Evolutionary conservation across 106 monocot species (phyloP).

Genomic region (Dendrobium nobile): DNA sequence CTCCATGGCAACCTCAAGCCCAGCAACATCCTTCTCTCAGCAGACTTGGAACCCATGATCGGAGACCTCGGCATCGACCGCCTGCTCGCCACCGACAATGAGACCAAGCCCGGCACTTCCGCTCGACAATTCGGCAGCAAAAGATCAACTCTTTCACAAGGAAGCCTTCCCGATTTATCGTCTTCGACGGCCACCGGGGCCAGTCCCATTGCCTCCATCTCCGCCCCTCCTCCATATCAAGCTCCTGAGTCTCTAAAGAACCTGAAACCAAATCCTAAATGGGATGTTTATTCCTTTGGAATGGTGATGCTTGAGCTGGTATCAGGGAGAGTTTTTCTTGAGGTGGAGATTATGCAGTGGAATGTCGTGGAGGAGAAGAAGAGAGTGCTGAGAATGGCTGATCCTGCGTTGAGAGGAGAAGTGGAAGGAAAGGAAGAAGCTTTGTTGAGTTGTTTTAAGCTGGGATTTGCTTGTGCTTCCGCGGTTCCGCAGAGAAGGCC

Average conservation of each 20-base stretch:
- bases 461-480: constrained; percentile 71
- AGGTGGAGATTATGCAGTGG: constrained; percentile 69
- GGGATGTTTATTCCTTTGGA: constrained; percentile 92
- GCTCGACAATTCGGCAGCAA: constrained; percentile 82
- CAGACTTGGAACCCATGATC: constrained; percentile 65
- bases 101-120: constrained; percentile 35
- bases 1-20: constrained; percentile 93
- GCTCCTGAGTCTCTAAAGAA: constrained; percentile 83
- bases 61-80: constrained; percentile 81
- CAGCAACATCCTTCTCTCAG: constrained; percentile 65
- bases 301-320: constrained; percentile 73
- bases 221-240: constrained; percentile 43
- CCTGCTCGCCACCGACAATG: constrained; percentile 26
- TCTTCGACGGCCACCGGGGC: constrained; percentile 27
- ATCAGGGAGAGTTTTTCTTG: constrained; percentile 58
- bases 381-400: constrained; percentile 62
- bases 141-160: constrained; percentile 65
- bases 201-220: constrained; percentile 28
- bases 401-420: constrained; percentile 72
- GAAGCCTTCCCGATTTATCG: constrained; percentile 58
- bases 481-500: constrained; percentile 64
- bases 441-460: constrained; percentile 56
- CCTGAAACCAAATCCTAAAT: constrained; percentile 69
- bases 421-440: constrained; percentile 72
- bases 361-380: constrained; percentile 60